Percentiles rank a stretch among this genome's conserved stretches.
Evolutionary conservation across 1,284 basidiomycete genomes (phyloP).

Genomic region (Porodaedalea pini): DNA sequence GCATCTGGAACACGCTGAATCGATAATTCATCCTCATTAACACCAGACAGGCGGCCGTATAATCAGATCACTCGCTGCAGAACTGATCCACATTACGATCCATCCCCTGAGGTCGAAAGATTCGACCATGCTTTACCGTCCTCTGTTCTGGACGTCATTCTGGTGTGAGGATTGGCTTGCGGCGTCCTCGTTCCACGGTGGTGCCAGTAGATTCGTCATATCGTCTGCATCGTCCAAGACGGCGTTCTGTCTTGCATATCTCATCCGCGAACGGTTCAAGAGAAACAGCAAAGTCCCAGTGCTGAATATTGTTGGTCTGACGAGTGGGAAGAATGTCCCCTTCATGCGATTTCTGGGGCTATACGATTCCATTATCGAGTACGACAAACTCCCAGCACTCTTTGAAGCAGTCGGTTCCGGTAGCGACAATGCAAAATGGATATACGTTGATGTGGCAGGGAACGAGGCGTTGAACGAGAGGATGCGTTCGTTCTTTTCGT

Average conservation of each 20-base stretch:
- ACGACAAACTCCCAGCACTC: slow-evolving; percentile 37
- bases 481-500: slow-evolving; percentile 40
- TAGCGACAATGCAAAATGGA: slow-evolving; percentile 35
- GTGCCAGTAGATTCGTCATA: slow-evolving; percentile 45
- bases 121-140: slow-evolving; percentile 61
- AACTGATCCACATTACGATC: slow-evolving; percentile 48
- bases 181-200: slow-evolving; percentile 42
- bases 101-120: slow-evolving; percentile 47
- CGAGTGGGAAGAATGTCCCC: slow-evolving; percentile 48
- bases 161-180: slow-evolving; percentile 68
- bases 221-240: slow-evolving; percentile 67
- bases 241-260: slow-evolving; percentile 60
- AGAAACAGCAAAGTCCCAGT: slow-evolving; percentile 25
- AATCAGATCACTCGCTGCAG: slow-evolving; percentile 59
- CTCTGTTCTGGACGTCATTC: slow-evolving; percentile 65
- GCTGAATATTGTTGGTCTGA: slow-evolving; percentile 49
- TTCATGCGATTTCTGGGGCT: slow-evolving; percentile 51
- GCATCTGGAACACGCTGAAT: slow-evolving; percentile 10
- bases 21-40: background rate
- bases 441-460: slow-evolving; percentile 63
- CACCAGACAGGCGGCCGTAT: slow-evolving; percentile 57
- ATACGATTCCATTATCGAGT: slow-evolving; percentile 52
- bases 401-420: slow-evolving; percentile 20
- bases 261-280: slow-evolving; percentile 42
- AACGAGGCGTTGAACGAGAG: slow-evolving; percentile 45